Evolutionary conservation across 306 rosid species (phyloP).

Genomic region (Boehmeria nivea): DNA sequence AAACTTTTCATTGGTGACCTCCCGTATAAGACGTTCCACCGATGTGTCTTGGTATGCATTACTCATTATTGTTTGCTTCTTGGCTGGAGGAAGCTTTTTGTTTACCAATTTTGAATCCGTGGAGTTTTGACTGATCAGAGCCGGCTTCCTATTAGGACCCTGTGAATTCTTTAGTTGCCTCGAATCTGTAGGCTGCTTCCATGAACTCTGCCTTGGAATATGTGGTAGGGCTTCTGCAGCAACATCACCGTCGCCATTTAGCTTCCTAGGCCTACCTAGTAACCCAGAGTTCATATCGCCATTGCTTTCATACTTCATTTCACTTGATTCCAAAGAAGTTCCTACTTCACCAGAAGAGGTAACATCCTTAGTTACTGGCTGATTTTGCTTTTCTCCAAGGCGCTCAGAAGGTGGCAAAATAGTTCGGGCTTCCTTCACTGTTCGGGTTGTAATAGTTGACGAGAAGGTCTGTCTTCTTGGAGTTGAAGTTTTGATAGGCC

Average conservation of each 20-base stretch:
- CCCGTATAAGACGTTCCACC: slow-evolving; percentile 94
- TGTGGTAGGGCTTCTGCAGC: slow-evolving; percentile 61
- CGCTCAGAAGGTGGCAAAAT: slow-evolving; percentile 54
- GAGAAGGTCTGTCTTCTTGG: slow-evolving; percentile 79
- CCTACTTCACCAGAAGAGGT: slow-evolving; percentile 52
- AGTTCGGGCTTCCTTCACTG: slow-evolving; percentile 65
- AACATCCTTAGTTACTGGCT: slow-evolving; percentile 52
- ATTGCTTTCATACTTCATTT: slow-evolving; percentile 60
- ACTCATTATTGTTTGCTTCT: slow-evolving; percentile 63
- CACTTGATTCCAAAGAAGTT: slow-evolving; percentile 41
- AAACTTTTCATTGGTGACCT: slow-evolving; percentile 94
- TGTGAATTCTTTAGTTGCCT: slow-evolving; percentile 61
- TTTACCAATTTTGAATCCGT: slow-evolving; percentile 56
- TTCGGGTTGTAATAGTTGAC: slow-evolving; percentile 55
- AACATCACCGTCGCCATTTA: slow-evolving; percentile 52
- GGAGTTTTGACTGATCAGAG: slow-evolving; percentile 46
- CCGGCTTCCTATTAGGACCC: slow-evolving; percentile 58
- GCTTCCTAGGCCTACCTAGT: slow-evolving; percentile 54
- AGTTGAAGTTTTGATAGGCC: slow-evolving; percentile 80
- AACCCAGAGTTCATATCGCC: slow-evolving; percentile 54
- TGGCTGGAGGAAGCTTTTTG: slow-evolving; percentile 65
- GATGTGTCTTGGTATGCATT: slow-evolving; percentile 73
- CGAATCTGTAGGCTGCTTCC: slow-evolving; percentile 72
- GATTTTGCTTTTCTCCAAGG: slow-evolving; percentile 44
- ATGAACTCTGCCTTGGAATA: slow-evolving; percentile 79